Evolutionary conservation across 1,284 basidiomycete species (phyloP), one percentile per base, ranked within the genome.

Genomic region (Uromyces viciae-fabae): DNA sequence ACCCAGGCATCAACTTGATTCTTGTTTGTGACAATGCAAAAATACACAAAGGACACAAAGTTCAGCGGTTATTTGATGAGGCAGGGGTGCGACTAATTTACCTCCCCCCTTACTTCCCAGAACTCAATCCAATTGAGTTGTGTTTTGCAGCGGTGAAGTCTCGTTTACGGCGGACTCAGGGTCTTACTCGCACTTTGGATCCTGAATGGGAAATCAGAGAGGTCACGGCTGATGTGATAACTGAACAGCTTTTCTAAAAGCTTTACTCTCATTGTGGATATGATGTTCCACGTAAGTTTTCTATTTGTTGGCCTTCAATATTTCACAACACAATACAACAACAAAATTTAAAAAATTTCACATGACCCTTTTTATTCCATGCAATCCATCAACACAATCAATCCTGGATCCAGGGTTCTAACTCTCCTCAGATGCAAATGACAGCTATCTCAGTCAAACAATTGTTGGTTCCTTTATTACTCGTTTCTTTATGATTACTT

Each of bases 71-170:
- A 3, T 75, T 49, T 9, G 33, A 38, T 0, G 22, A 56, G 1
- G 31, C 36, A 9, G 60, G 58, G 0, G 56, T 60, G 8, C 14
- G n/a, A 9, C 11, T 76, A 2, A 36, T 76, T 1, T 76, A 76
- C n/a, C 43, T 76, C 0, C 40, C 74, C 1, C 74, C 74, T 28
- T 76, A 76, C 31, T 43, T 14, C 43, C 74, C 60, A 7, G 74
- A 76, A 31, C 60, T 76, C n/a, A 76, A 76, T 22, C 74, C 40
- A 9, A 76, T 76, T 52, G 74, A 76, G 60, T 22, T 62, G 7
- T 58, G 74, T 17, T 76, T 64, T 69, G 66, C 66, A 22, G 46
- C 46, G 22, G 22, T 49, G 11, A 49, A 49, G 52, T n/a, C n/a
- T n/a, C n/a, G n/a, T n/a, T 22, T 49, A 11, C 46, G 22, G 22